A percentile compares a stretch with the other conserved stretches of the same genome.
Evolutionary conservation across 352 stramenopile species (phyloP).

Genomic region (Globisporangium emineosum): DNA sequence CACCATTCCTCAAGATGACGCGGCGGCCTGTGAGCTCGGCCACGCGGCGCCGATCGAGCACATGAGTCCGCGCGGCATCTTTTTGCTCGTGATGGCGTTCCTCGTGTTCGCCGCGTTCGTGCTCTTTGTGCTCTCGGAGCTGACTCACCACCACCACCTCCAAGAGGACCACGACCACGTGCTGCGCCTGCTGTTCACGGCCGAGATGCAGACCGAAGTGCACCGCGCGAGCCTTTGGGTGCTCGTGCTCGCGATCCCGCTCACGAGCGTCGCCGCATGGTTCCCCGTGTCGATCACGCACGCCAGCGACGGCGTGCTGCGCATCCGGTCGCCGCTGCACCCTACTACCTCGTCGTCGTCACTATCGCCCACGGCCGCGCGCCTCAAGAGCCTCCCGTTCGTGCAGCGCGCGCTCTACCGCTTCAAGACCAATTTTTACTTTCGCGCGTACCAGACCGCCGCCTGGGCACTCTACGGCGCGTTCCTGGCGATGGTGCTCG

Average conservation of each 20-base stretch:
- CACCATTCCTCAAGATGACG: neutral
- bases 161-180: neutral
- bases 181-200: conserved; percentile 25
- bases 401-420: conserved; percentile 18
- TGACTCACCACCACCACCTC: conserved; percentile 37
- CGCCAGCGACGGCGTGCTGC: conserved; percentile 20
- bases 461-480: conserved; percentile 54
- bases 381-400: conserved; percentile 19
- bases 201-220: conserved; percentile 33
- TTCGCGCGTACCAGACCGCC: conserved; percentile 65
- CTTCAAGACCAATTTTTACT: conserved; percentile 51
- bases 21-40: neutral
- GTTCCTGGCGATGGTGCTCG: conserved; percentile 46
- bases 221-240: conserved; percentile 38
- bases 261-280: conserved; percentile 59
- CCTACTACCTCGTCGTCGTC: conserved; percentile 11
- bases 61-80: conserved; percentile 46
- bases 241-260: conserved; percentile 41
- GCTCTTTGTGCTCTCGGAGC: conserved; percentile 53
- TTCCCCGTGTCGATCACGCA: conserved; percentile 53
- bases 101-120: conserved; percentile 64
- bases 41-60: conserved; percentile 12
- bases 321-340: conserved; percentile 29
- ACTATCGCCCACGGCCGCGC: conserved; percentile 23
- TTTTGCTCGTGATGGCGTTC: conserved; percentile 54